Percentiles rank a stretch among this genome's conserved stretches.
Evolutionary conservation across 306 rosid genomes (phyloP).

Genomic region (Glycine tomentella): DNA sequence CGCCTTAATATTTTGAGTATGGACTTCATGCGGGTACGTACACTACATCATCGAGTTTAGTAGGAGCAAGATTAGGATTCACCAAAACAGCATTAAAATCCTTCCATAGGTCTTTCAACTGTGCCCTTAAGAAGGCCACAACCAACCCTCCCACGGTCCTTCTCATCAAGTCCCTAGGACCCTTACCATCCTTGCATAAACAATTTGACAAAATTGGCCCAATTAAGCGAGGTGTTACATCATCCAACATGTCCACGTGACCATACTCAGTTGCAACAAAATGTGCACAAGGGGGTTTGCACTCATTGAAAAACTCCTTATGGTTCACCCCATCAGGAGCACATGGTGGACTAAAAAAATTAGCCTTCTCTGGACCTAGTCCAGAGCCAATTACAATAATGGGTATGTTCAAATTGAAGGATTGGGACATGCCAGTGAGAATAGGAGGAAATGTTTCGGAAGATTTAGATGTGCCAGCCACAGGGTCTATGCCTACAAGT

Average conservation of each 20-base stretch:
- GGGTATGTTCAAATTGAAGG: constrained; percentile 52
- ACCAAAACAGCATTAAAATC: constrained; percentile 52
- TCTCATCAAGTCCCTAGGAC: constrained; percentile 60
- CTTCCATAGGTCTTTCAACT: constrained; percentile 16
- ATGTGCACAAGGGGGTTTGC: constrained; percentile 64
- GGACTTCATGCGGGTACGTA: too few species aligned
- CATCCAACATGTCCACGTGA: constrained; percentile 73
- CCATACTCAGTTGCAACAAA: constrained; percentile 67
- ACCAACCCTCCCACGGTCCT: constrained; percentile 62
- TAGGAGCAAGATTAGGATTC: constrained; percentile 56
- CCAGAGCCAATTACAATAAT: constrained; percentile 64
- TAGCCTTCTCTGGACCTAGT: constrained; percentile 49
- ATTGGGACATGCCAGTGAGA: constrained; percentile 45
- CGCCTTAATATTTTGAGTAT: too few species aligned
- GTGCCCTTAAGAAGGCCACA: constrained; percentile 63
- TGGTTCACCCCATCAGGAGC: constrained; percentile 68
- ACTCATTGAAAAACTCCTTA: constrained; percentile 57
- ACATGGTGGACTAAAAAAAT: constrained; percentile 42
- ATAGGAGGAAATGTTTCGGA: constrained; percentile 49
- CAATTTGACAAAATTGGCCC: constrained; percentile 31
- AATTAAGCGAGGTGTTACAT: constrained; percentile 28
- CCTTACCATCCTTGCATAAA: constrained; percentile 57
- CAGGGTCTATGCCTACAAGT: constrained; percentile 66
- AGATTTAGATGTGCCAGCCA: constrained; percentile 43
- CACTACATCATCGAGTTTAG: constrained; percentile 33